phyloP scores from a whole-genome alignment of 345 rosid genomes.

The Cardiospermum halicacabum region DNA sequence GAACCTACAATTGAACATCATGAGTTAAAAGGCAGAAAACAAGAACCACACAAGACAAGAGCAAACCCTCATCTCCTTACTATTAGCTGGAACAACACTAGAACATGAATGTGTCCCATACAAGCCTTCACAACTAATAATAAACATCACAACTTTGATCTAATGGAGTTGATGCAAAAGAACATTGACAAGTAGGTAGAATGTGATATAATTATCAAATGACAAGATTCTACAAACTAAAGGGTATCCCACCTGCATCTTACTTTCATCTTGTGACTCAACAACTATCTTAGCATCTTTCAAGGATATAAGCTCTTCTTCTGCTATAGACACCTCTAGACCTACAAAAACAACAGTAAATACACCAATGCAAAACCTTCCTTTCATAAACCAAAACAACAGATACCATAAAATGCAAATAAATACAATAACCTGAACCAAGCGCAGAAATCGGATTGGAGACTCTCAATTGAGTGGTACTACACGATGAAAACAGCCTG shows the following conservation, averaged over 20 bases:
- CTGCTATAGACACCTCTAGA: constrained; percentile 47
- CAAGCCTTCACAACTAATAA: neutral
- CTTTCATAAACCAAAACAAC: neutral
- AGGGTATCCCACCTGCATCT: constrained; percentile 42
- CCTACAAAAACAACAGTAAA: constrained; percentile 28
- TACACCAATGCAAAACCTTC: neutral
- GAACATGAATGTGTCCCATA: neutral
- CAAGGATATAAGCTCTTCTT: constrained; percentile 36
- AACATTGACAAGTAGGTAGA: neutral
- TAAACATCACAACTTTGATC: neutral
- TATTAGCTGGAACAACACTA: too few relatives aligned
- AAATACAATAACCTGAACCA: constrained; percentile 38
- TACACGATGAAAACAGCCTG: constrained; percentile 17
- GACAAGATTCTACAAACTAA: neutral
- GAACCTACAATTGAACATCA: constrained; percentile 30
- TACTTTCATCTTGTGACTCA: constrained; percentile 41
- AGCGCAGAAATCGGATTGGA: constrained; percentile 35
- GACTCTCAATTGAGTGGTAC: neutral
- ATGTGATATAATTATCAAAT: neutral
- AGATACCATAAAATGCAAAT: neutral
- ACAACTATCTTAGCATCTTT: constrained; percentile 42
- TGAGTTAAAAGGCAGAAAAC: neutral
- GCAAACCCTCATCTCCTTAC: neutral
- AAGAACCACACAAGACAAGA: constrained; percentile 2
- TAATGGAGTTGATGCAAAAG: neutral